These are phyloP conservation scores for Xylariaceae sp. DNA, from an alignment of 2,329 filamentous ascomycete genomes.

Conservation along the genomic window DNA sequence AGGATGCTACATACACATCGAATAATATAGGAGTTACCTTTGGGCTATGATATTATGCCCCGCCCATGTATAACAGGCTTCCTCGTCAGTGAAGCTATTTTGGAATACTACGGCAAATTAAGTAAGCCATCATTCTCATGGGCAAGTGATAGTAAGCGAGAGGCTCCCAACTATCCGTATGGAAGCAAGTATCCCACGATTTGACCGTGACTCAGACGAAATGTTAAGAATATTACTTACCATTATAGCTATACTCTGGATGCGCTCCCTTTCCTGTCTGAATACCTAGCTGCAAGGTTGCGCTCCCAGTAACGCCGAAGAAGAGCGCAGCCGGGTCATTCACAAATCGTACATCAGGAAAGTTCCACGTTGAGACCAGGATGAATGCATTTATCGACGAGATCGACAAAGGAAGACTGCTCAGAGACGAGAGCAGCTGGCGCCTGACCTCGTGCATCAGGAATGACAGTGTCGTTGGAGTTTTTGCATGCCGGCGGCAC, in stretches of 20 bases:
- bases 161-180: too few species aligned
- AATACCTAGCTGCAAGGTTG: conserved; percentile 44
- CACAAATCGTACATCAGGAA: conserved; percentile 46
- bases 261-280: conserved; percentile 50
- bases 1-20: too few species aligned
- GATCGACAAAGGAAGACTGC: conserved; percentile 39
- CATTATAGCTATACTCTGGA: conserved; percentile 41
- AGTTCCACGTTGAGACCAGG: conserved; percentile 47
- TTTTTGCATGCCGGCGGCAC: conserved; percentile 44
- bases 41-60: conserved; percentile 50
- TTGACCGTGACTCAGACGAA: too few species aligned
- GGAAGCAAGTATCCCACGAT: too few species aligned
- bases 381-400: conserved; percentile 49
- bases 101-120: conserved; percentile 26
- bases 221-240: too few species aligned
- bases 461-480: conserved; percentile 37
- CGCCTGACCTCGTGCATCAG: conserved; percentile 42
- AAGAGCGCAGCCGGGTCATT: conserved; percentile 47
- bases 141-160: too few species aligned
- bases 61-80: conserved; percentile 50
- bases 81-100: conserved; percentile 44
- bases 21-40: conserved; percentile 28
- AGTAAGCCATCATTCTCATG: too few species aligned
- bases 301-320: conserved; percentile 42
- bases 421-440: conserved; percentile 41